These are phyloP conservation scores for Plantago elongata DNA, from an alignment of 257 asterid genomes.

Conservation along the genomic window DNA sequence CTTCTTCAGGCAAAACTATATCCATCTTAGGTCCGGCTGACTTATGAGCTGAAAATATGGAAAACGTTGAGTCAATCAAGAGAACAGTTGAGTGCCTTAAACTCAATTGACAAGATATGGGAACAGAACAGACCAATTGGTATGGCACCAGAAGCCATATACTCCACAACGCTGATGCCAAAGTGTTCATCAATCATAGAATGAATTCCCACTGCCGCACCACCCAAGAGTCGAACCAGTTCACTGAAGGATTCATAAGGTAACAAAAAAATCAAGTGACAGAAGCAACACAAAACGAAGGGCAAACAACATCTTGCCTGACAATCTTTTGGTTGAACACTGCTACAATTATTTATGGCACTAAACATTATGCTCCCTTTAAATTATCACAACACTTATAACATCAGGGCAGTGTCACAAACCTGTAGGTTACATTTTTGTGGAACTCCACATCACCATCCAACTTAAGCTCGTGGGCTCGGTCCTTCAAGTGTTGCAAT, in stretches of 20 bases:
- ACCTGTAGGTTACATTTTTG: conserved; percentile 82
- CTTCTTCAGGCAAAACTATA: conserved; percentile 75
- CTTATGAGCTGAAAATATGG: conserved; percentile 58
- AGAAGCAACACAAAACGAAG: neutral
- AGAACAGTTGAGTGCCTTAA: neutral
- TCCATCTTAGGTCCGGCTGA: conserved; percentile 98
- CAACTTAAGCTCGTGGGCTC: conserved; percentile 60
- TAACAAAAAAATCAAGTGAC: conserved; percentile 1
- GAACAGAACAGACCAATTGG: conserved; percentile 68
- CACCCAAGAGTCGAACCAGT: conserved; percentile 79
- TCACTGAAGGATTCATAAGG: conserved; percentile 40
- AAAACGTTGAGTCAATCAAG: neutral
- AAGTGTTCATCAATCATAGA: conserved; percentile 97
- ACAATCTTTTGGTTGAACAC: too few relatives aligned
- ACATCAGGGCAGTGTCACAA: conserved; percentile 11
- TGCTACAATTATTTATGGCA: neutral
- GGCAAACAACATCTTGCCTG: neutral
- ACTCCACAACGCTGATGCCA: conserved; percentile 93
- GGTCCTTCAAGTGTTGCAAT: conserved; percentile 73
- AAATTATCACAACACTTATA: neutral
- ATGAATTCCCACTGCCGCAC: conserved; percentile 76
- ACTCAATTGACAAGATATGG: neutral
- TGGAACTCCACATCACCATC: conserved; percentile 82
- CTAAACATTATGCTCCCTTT: neutral
- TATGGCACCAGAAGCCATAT: conserved; percentile 93